A percentile compares a stretch with the other conserved stretches of the same genome.
phyloP scores from a whole-genome alignment of 108 stramenopile genomes.

The Fragilariopsis cylindrus region DNA sequence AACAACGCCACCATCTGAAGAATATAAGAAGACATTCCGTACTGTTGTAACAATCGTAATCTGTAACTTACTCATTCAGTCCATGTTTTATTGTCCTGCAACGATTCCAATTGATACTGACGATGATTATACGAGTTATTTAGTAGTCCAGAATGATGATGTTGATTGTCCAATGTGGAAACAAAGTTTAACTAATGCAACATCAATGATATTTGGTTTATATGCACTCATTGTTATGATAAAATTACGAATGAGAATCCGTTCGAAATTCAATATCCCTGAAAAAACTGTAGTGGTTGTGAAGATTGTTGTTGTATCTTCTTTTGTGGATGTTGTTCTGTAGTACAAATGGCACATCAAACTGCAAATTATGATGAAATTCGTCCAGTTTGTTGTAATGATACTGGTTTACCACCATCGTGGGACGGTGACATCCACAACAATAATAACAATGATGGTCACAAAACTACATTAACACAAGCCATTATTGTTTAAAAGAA shows the following conservation, averaged over 20 bases:
- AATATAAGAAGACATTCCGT: constrained; percentile 1
- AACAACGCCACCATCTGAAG: not conserved
- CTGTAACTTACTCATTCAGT: not conserved
- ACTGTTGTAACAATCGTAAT: not conserved
- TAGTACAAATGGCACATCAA: not conserved
- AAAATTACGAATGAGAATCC: constrained; percentile 2
- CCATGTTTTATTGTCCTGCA: not conserved
- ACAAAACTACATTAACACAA: too few species aligned
- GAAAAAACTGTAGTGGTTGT: not conserved
- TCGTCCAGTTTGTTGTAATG: not conserved
- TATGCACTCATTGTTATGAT: constrained; percentile 1
- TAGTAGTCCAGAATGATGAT: too few species aligned
- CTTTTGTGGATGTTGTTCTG: not conserved
- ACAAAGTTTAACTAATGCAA: too few species aligned
- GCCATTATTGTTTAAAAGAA: too few species aligned
- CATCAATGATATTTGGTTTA: not conserved
- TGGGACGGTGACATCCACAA: not conserved
- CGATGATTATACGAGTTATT: too few species aligned
- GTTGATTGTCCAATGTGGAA: too few species aligned
- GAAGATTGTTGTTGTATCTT: not conserved
- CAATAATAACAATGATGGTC: too few species aligned
- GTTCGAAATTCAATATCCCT: not conserved
- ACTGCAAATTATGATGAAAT: constrained; percentile 5
- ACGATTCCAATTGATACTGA: not conserved
- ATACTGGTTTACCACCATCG: not conserved